A percentile compares a stretch with the other conserved stretches of the same genome.
These are phyloP conservation scores for Pleoardoris graminearum DNA, from an alignment of 2,329 filamentous ascomycete species.

Conservation along the genomic window DNA sequence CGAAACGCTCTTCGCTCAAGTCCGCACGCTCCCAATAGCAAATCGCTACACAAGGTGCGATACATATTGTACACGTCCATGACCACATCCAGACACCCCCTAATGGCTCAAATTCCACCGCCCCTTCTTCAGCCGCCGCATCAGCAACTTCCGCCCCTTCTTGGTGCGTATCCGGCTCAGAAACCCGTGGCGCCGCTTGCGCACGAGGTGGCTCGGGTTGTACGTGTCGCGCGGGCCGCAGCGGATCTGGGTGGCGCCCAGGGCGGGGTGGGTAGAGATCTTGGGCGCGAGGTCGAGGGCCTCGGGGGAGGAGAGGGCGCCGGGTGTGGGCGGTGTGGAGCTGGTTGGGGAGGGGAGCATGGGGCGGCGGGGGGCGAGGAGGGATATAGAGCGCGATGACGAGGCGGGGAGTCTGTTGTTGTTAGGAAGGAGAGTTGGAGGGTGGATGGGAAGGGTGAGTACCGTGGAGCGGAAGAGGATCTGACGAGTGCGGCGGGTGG, in stretches of 20 bases:
- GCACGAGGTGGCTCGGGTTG: conserved; percentile 61
- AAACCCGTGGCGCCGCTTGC: conserved; percentile 66
- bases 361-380: conserved; percentile 33
- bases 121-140: conserved; percentile 58
- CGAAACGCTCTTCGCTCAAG: too few species aligned
- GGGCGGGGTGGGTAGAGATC: conserved; percentile 42
- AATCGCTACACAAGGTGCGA: not conserved
- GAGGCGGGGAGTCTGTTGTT: conserved; percentile 14
- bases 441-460: conserved; percentile 1
- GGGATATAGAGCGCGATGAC: conserved; percentile 30
- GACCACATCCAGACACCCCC: too few species aligned
- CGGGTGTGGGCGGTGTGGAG: conserved; percentile 23
- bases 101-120: conserved; percentile 48
- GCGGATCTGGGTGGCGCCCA: conserved; percentile 48
- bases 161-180: conserved; percentile 56
- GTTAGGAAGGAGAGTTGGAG: not conserved
- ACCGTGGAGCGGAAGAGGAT: conserved; percentile 30
- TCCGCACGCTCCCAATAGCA: not conserved
- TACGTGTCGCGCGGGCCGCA: conserved; percentile 59
- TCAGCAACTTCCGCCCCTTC: conserved; percentile 58
- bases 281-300: conserved; percentile 42
- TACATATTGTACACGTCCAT: not conserved
- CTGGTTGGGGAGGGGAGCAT: conserved; percentile 24
- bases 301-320: conserved; percentile 20
- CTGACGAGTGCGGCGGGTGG: conserved; percentile 24